These are phyloP conservation scores for Spirogloea muscicola DNA, from an alignment of 139 green algal genomes.

Conservation along the genomic window DNA sequence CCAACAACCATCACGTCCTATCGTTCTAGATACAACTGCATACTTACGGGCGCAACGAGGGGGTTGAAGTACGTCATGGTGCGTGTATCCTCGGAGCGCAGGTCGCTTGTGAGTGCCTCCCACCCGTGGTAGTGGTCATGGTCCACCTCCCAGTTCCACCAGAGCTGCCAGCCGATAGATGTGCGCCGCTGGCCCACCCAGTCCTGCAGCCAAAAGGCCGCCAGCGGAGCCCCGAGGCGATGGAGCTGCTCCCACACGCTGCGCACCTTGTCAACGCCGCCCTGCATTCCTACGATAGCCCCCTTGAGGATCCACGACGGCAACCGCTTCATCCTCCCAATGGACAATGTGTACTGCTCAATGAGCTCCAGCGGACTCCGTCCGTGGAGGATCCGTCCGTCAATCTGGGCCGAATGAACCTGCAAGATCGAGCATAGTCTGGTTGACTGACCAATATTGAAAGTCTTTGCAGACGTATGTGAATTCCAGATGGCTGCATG, in stretches of 20 bases:
- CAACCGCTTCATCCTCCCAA: constrained; percentile 38
- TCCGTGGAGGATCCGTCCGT: constrained; percentile 33
- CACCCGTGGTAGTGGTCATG: constrained; percentile 35
- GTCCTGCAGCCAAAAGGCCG: constrained; percentile 47
- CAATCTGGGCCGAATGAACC: constrained; percentile 3
- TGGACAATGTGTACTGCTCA: constrained; percentile 43
- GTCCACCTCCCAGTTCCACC: constrained; percentile 55
- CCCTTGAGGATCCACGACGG: constrained; percentile 31
- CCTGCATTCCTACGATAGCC: constrained; percentile 40
- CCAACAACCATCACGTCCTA: too few relatives aligned
- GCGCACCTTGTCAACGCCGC: constrained; percentile 28
- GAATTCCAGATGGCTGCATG: too few relatives aligned
- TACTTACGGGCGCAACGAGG: constrained; percentile 8
- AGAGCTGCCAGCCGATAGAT: constrained; percentile 39
- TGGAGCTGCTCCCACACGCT: neutral
- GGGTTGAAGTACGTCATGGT: constrained; percentile 31
- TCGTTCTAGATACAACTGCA: too few relatives aligned
- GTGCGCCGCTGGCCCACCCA: constrained; percentile 38
- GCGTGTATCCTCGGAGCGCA: neutral
- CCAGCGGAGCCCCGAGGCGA: constrained; percentile 15
- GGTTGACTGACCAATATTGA: too few relatives aligned
- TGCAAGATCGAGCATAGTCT: constrained; percentile 1
- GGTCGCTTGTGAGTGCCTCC: constrained; percentile 29
- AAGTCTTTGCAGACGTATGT: too few relatives aligned
- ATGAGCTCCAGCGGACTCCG: constrained; percentile 27